Conservation (phyloP, 2,329 filamentous ascomycete species). For the Akanthomyces lecanii region DNA sequence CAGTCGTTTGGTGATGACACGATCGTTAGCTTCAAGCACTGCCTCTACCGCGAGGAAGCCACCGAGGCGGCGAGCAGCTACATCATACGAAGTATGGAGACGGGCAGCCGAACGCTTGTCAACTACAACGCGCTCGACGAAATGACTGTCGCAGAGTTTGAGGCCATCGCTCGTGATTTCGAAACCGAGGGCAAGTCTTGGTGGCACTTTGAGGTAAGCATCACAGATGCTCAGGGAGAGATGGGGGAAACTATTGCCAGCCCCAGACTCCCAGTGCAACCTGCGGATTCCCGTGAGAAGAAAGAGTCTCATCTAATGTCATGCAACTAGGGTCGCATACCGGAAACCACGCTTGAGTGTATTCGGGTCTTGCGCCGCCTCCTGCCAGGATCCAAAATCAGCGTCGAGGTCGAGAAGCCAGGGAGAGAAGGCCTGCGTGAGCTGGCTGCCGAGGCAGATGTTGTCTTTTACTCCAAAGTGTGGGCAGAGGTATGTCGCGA, state of each 20-base stretch:
- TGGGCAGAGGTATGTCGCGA: conserved; percentile 61
- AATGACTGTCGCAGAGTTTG: conserved; percentile 62
- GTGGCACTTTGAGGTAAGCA: conserved; percentile 68
- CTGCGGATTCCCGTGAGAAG: too few relatives aligned
- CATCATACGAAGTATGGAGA: conserved; percentile 58
- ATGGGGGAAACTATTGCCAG: neutral
- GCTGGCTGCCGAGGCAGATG: conserved; percentile 59
- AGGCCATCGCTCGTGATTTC: conserved; percentile 37
- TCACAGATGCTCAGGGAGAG: neutral
- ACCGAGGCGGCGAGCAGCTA: conserved; percentile 62
- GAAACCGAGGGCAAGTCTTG: conserved; percentile 40
- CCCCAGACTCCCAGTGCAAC: too few relatives aligned
- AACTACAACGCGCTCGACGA: conserved; percentile 65
- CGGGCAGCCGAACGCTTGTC: conserved; percentile 63
- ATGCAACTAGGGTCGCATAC: conserved; percentile 54
- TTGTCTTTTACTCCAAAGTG: conserved; percentile 68
- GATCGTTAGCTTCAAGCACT: conserved; percentile 48
- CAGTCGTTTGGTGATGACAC: conserved; percentile 46
- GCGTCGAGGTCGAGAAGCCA: conserved; percentile 71
- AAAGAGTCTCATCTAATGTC: neutral
- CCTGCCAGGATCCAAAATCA: conserved; percentile 48
- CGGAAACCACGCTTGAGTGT: conserved; percentile 55
- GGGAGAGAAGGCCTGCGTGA: conserved; percentile 54
- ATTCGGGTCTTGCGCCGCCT: conserved; percentile 50
- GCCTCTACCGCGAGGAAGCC: conserved; percentile 54